phyloP scores from a whole-genome alignment of 352 stramenopile genomes.

The Phytophthora pini region DNA sequence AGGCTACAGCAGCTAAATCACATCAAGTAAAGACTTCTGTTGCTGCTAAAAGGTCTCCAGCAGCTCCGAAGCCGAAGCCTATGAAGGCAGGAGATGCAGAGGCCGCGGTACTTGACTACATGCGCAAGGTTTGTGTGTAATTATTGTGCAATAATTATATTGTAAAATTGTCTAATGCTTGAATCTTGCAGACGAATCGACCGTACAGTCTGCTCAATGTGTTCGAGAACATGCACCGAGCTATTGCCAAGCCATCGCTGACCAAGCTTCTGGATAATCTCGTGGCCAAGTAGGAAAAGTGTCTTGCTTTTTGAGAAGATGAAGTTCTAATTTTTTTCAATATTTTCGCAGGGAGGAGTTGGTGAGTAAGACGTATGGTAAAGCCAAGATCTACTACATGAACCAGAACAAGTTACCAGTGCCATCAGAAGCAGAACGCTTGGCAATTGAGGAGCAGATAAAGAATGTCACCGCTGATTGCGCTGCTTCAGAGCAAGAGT shows the following conservation, averaged over 20 bases:
- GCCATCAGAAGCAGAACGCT: slow-evolving; percentile 53
- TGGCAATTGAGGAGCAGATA: slow-evolving; percentile 62
- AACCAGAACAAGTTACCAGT: slow-evolving; percentile 76
- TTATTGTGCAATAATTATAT: slow-evolving; percentile 10
- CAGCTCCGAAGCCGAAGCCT: slow-evolving; percentile 29
- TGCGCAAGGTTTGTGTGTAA: slow-evolving; percentile 56
- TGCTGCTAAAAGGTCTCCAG: slow-evolving; percentile 21
- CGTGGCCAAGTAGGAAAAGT: slow-evolving; percentile 51
- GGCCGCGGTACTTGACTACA: slow-evolving; percentile 70
- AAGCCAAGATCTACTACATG: slow-evolving; percentile 86
- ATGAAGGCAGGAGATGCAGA: slow-evolving; percentile 57
- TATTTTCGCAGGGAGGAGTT: slow-evolving; percentile 61
- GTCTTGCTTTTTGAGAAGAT: too few species aligned
- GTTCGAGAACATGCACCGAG: slow-evolving; percentile 85
- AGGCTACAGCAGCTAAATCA: slow-evolving; percentile 11
- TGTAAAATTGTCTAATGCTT: slow-evolving; percentile 8
- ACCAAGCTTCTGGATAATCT: slow-evolving; percentile 81
- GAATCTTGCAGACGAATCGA: slow-evolving; percentile 64
- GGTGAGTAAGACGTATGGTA: slow-evolving; percentile 78
- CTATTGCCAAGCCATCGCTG: slow-evolving; percentile 75
- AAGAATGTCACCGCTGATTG: slow-evolving; percentile 56
- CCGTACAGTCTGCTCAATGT: slow-evolving; percentile 88
- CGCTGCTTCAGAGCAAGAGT: slow-evolving; percentile 52
- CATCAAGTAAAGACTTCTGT: slow-evolving; percentile 9
- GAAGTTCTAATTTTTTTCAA: too few species aligned